Evolutionary conservation across 1,284 basidiomycete genomes (phyloP).

Genomic region (Marasmius fiardii): DNA sequence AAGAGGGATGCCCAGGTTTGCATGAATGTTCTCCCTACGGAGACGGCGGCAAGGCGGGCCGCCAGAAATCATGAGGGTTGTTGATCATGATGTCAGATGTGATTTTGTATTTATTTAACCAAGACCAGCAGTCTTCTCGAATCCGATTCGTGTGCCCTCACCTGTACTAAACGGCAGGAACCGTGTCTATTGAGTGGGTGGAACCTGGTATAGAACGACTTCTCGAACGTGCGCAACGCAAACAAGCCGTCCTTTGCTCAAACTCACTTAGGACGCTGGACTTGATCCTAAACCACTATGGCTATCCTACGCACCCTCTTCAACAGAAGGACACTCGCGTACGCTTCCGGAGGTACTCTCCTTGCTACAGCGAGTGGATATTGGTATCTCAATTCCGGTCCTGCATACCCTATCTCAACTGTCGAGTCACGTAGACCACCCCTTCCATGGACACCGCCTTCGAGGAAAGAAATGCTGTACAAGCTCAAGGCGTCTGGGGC

Average conservation of each 20-base stretch:
- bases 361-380: constrained; percentile 43
- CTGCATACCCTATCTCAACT: constrained; percentile 59
- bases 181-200: no score
- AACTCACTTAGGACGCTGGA: not conserved
- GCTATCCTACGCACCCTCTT: constrained; percentile 1
- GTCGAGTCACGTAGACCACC: constrained; percentile 62
- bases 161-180: no score
- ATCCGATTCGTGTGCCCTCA: no score
- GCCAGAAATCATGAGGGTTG: no score
- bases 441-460: constrained; percentile 74
- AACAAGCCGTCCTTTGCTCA: not conserved
- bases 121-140: no score
- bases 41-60: no score
- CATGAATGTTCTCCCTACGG: no score
- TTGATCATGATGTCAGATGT: no score
- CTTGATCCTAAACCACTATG: not conserved
- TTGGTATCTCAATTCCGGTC: constrained; percentile 69
- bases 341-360: not conserved
- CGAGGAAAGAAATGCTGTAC: constrained; percentile 60
- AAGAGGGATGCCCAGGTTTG: no score
- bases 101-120: no score
- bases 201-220: not conserved
- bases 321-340: not conserved
- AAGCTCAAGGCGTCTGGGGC: constrained; percentile 46
- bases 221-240: constrained; percentile 1